phyloP scores from a whole-genome alignment of 2,329 filamentous ascomycete genomes.

The Penicillium sp. region DNA sequence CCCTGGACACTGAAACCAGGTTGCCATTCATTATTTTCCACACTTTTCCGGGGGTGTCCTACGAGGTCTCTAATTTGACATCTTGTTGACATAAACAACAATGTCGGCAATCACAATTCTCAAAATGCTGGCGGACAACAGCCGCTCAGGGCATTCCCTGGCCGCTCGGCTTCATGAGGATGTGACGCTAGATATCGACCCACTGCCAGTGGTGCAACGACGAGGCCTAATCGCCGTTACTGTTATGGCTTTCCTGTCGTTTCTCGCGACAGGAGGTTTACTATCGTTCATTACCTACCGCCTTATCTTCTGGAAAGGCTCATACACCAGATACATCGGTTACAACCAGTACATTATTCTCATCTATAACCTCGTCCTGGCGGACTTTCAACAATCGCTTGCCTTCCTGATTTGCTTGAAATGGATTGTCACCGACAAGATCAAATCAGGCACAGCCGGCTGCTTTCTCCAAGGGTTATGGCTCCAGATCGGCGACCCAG shows the following conservation, averaged over 20 bases:
- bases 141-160: constrained; percentile 14
- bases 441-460: constrained; percentile 44
- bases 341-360: constrained; percentile 58
- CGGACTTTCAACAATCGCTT: constrained; percentile 54
- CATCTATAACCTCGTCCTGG: constrained; percentile 55
- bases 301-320: constrained; percentile 51
- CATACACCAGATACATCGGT: constrained; percentile 51
- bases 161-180: constrained; percentile 22
- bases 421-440: constrained; percentile 48
- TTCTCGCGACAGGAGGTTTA: constrained; percentile 45
- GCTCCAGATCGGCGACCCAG: constrained; percentile 54
- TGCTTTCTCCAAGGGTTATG: constrained; percentile 55
- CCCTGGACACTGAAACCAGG: background rate
- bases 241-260: constrained; percentile 49
- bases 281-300: constrained; percentile 53
- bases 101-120: constrained; percentile 17
- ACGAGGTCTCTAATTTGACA: background rate
- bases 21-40: background rate
- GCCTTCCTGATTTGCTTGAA: constrained; percentile 52
- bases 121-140: constrained; percentile 17
- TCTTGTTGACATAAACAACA: background rate
- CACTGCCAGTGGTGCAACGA: constrained; percentile 34
- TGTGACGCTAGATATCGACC: constrained; percentile 30
- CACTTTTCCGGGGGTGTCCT: background rate
- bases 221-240: constrained; percentile 49